Percentiles rank a stretch among this genome's conserved stretches.
These are phyloP conservation scores for Bipolaris bicolor DNA, from an alignment of 2,329 filamentous ascomycete species.

Conservation along the genomic window DNA sequence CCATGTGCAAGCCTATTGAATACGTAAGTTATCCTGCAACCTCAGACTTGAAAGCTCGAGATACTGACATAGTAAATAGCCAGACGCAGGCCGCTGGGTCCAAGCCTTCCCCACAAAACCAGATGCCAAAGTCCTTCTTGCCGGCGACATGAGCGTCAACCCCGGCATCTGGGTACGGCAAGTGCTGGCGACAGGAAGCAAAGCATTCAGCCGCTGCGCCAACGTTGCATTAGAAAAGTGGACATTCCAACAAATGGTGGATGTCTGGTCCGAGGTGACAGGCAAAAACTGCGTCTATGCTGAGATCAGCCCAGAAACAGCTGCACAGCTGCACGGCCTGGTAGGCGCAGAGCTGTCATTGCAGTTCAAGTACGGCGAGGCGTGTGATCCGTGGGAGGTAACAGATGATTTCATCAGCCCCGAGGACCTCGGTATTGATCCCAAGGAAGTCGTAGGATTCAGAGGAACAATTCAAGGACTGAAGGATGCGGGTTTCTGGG, in stretches of 20 bases:
- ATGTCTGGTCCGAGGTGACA: conserved; percentile 36
- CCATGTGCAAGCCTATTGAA: conserved; percentile 32
- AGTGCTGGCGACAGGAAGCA: conserved; percentile 22
- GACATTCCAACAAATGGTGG: conserved; percentile 34
- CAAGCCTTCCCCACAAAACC: conserved; percentile 35
- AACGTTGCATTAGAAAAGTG: conserved; percentile 36
- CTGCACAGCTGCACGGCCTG: conserved; percentile 26
- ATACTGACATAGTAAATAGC: conserved; percentile 8
- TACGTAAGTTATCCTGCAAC: conserved; percentile 18
- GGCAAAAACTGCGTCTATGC: conserved; percentile 36
- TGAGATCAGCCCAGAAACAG: conserved; percentile 21
- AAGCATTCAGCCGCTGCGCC: conserved; percentile 32
- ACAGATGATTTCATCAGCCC: conserved; percentile 30
- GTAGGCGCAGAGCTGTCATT: conserved; percentile 32
- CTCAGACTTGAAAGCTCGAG: background rate
- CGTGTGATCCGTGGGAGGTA: conserved; percentile 34
- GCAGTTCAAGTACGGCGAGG: conserved; percentile 38
- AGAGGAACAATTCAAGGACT: conserved; percentile 26
- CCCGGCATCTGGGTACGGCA: conserved; percentile 41
- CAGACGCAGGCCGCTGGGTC: conserved; percentile 28
- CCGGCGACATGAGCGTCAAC: conserved; percentile 37
- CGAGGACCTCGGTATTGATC: conserved; percentile 32
- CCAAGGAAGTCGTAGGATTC: conserved; percentile 34
- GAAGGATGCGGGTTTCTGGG: conserved; percentile 5
- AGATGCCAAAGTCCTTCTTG: conserved; percentile 29